Evolutionary conservation across 192 early-diverging fungal species (phyloP).

Genomic region (Backusella westeae): DNA sequence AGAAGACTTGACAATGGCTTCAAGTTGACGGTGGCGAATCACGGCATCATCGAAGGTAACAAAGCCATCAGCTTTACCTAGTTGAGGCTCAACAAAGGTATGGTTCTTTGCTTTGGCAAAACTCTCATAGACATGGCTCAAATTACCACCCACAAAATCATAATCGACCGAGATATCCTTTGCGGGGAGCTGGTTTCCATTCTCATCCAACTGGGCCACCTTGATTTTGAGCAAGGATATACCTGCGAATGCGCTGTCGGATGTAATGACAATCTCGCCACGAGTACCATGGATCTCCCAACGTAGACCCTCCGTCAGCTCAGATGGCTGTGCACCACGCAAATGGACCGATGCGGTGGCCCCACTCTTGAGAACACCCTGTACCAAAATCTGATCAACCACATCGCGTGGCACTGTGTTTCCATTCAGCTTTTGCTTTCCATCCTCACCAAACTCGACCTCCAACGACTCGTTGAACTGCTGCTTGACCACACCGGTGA

Average conservation of each 20-base stretch:
- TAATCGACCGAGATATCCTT: background rate
- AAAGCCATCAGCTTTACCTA: background rate
- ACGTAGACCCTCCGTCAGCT: background rate
- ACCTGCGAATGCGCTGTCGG: background rate
- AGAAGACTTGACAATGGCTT: background rate
- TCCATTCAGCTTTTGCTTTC: background rate
- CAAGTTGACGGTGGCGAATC: background rate
- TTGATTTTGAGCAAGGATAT: background rate
- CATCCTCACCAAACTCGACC: background rate
- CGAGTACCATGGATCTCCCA: background rate
- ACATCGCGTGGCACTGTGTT: background rate
- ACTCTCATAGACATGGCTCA: background rate
- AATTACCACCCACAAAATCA: background rate
- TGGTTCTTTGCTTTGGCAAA: background rate
- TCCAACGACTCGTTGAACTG: background rate
- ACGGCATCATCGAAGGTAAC: background rate
- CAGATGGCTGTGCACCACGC: background rate
- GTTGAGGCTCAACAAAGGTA: background rate
- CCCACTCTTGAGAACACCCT: background rate
- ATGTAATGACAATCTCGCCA: background rate
- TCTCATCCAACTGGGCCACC: background rate
- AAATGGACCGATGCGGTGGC: background rate
- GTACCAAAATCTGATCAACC: background rate
- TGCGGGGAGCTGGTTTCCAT: background rate
- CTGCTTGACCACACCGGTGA: background rate